Conservation (phyloP, 2,329 filamentous ascomycete genomes). For the Tothia fuscella region DNA sequence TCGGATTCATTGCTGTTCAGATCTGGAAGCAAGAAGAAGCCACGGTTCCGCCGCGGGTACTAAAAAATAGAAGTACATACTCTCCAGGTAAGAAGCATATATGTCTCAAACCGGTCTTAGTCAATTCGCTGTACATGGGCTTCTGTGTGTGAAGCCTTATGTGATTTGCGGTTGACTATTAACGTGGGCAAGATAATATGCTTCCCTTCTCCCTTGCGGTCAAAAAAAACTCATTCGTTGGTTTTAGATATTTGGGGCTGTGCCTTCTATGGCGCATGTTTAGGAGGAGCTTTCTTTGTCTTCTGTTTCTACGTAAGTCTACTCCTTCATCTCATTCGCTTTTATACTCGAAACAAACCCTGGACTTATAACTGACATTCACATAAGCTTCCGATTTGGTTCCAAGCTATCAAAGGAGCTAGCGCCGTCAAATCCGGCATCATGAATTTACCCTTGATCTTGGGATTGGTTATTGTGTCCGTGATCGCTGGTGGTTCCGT, state of each 20-base stretch:
- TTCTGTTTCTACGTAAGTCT: constrained; percentile 27
- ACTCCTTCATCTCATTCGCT: neutral
- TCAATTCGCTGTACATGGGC: too few species aligned
- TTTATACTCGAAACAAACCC: neutral
- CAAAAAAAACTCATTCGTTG: too few species aligned
- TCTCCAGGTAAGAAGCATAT: too few species aligned
- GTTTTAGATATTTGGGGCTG: constrained; percentile 29
- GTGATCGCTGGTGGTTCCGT: constrained; percentile 28
- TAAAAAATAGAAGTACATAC: constrained; percentile 34
- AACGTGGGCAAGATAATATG: too few species aligned
- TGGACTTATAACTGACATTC: constrained; percentile 12
- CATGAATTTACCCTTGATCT: constrained; percentile 35
- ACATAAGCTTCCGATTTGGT: constrained; percentile 31
- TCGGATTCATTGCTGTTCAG: constrained; percentile 31
- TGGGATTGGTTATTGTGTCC: constrained; percentile 32
- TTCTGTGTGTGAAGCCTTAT: too few species aligned
- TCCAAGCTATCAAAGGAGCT: constrained; percentile 37
- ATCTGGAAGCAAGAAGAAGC: constrained; percentile 32
- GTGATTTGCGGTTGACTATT: too few species aligned
- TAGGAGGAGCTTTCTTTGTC: constrained; percentile 34
- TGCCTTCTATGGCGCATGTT: constrained; percentile 28
- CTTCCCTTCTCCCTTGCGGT: too few species aligned
- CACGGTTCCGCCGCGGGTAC: constrained; percentile 34
- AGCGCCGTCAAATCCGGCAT: constrained; percentile 36
- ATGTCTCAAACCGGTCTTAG: too few species aligned